These are phyloP conservation scores for Aspergillus ochraceus DNA, from an alignment of 2,329 filamentous ascomycete genomes.

Conservation along the genomic window DNA sequence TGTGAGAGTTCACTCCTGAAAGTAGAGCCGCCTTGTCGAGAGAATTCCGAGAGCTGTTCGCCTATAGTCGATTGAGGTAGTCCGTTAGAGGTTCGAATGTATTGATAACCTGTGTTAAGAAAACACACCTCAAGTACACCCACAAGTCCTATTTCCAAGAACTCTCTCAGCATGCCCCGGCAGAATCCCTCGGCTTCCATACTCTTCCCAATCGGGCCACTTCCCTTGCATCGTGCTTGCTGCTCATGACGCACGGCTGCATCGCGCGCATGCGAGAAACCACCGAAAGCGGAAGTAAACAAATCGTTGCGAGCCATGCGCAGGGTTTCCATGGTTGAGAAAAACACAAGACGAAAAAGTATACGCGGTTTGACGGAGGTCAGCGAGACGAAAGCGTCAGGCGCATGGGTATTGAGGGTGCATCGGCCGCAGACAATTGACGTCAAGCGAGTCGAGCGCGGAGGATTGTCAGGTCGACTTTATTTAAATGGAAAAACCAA, in stretches of 20 bases:
- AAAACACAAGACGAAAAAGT: background rate
- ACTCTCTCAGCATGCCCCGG: background rate
- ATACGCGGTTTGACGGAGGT: slow-evolving; percentile 2
- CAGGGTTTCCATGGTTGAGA: slow-evolving; percentile 18
- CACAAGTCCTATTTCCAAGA: background rate
- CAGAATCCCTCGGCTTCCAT: background rate
- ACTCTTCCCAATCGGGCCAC: background rate
- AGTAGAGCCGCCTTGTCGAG: slow-evolving; percentile 1
- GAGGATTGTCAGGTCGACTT: background rate
- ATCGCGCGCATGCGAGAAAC: background rate
- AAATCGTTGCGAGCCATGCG: slow-evolving; percentile 5
- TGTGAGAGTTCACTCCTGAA: slow-evolving; percentile 14
- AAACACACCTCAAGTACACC: background rate
- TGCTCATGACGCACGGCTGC: background rate
- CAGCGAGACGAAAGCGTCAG: slow-evolving; percentile 10
- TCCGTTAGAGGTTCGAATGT: background rate
- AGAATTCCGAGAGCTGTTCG: background rate
- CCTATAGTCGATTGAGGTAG: background rate
- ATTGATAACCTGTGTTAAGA: background rate
- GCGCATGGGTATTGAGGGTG: slow-evolving; percentile 14
- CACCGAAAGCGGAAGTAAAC: background rate
- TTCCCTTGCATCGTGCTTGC: background rate
- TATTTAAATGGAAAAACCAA: background rate
- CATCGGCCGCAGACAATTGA: slow-evolving; percentile 3
- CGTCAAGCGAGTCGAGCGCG: background rate